Percentiles rank a stretch among this genome's conserved stretches.
Evolutionary conservation across 495 filamentous ascomycete species (phyloP).

Genomic region (Cryomyces antarcticus): DNA sequence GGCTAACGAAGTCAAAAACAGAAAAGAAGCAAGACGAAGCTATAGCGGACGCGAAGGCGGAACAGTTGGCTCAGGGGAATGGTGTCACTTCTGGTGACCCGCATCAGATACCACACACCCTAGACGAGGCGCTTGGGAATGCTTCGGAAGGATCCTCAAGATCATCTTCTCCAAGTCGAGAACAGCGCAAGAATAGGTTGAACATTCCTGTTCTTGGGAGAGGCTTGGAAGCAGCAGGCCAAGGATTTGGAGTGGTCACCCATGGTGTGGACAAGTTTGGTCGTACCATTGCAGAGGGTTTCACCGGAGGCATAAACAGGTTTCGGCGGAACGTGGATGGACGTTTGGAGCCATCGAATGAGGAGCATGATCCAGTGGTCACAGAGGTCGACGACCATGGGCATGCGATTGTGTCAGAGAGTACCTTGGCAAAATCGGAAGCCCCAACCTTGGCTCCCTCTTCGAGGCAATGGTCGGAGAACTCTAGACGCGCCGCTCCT

Average conservation of each 20-base stretch:
- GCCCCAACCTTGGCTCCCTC: no score
- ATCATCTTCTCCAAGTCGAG: not conserved
- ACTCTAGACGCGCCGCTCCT: no score
- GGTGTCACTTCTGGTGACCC: conserved; percentile 74
- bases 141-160: not conserved
- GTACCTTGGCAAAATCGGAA: no score
- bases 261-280: conserved; percentile 41
- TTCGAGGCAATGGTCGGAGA: no score
- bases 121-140: conserved; percentile 46
- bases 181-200: not conserved
- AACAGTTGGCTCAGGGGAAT: conserved; percentile 38
- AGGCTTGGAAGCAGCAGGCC: conserved; percentile 9
- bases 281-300: conserved; percentile 28
- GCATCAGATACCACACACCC: conserved; percentile 53
- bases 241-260: conserved; percentile 33
- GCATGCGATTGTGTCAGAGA: not conserved
- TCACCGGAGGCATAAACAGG: conserved; percentile 27
- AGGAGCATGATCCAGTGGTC: not conserved
- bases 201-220: conserved; percentile 22
- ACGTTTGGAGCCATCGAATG: not conserved
- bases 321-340: not conserved
- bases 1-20: conserved; percentile 26
- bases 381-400: not conserved
- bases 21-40: conserved; percentile 21
- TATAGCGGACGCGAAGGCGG: conserved; percentile 30